These are phyloP conservation scores for Chlorella sorokiniana DNA, from an alignment of 139 green algal genomes.

Conservation along the genomic window DNA sequence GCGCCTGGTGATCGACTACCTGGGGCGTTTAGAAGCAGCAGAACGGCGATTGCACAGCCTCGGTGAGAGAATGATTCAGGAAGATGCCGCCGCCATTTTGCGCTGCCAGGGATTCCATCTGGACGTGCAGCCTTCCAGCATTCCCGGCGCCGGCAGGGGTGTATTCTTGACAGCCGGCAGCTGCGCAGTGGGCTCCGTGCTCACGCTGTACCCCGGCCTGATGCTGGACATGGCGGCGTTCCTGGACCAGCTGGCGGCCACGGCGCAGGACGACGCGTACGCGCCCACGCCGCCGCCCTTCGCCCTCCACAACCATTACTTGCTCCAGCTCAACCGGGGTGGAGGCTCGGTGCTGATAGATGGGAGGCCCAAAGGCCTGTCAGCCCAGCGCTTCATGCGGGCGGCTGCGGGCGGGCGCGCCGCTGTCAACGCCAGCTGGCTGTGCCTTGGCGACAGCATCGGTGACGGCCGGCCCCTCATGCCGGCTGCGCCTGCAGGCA, in stretches of 20 bases:
- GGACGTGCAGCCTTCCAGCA: no score
- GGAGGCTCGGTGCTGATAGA: constrained; percentile 2
- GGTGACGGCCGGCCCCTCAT: neutral
- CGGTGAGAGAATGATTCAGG: no score
- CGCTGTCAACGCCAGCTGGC: neutral
- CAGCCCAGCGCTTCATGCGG: neutral
- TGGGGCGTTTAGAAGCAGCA: no score
- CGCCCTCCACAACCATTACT: neutral
- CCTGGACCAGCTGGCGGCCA: neutral
- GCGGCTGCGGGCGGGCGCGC: neutral
- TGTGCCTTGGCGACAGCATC: neutral
- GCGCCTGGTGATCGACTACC: no score
- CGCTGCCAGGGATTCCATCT: no score
- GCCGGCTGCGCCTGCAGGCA: neutral
- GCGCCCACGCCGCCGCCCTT: constrained; percentile 3
- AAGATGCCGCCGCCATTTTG: no score
- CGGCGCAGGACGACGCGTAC: neutral
- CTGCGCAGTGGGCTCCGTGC: neutral
- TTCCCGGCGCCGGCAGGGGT: neutral
- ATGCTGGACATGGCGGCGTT: neutral
- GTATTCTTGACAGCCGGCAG: neutral
- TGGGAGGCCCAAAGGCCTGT: neutral
- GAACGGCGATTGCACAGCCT: no score
- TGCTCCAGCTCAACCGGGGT: neutral
- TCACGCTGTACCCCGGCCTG: constrained; percentile 18